These are phyloP conservation scores for Pilobolus umbonatus DNA, from an alignment of 192 early-diverging fungal genomes.

Conservation along the genomic window DNA sequence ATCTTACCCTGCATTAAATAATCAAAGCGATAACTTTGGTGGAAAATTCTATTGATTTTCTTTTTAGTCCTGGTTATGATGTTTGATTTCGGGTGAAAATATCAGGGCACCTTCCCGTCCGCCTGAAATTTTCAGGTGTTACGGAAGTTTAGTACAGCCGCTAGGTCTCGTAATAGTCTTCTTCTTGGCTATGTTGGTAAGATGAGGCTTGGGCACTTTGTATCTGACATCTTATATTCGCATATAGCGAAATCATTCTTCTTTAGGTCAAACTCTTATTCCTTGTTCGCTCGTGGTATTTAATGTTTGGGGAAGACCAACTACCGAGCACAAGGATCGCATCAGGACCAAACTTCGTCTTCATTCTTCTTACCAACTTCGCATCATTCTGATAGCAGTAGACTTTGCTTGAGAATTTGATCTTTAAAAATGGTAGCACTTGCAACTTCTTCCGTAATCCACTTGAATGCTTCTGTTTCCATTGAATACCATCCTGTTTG, in stretches of 20 bases:
- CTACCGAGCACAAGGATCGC: neutral
- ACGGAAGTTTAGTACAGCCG: neutral
- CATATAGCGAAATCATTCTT: neutral
- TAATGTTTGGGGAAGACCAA: neutral
- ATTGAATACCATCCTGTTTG: neutral
- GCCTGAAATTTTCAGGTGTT: neutral
- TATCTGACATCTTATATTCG: neutral
- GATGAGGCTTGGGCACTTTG: no score
- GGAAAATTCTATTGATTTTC: no score
- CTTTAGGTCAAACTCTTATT: neutral
- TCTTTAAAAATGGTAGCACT: neutral
- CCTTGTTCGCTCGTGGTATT: neutral
- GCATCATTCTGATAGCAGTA: neutral
- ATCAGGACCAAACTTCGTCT: neutral
- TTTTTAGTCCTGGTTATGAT: no score
- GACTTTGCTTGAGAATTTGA: neutral
- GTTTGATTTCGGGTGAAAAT: neutral
- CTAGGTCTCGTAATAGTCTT: no score
- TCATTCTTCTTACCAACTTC: neutral
- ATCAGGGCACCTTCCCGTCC: neutral
- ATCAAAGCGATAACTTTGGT: no score
- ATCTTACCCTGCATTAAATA: no score
- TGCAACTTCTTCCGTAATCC: neutral
- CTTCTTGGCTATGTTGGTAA: no score
- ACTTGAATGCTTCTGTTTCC: neutral